These are phyloP conservation scores for Caryopteris hybrid DNA, from an alignment of 305 asterid genomes.

Conservation along the genomic window DNA sequence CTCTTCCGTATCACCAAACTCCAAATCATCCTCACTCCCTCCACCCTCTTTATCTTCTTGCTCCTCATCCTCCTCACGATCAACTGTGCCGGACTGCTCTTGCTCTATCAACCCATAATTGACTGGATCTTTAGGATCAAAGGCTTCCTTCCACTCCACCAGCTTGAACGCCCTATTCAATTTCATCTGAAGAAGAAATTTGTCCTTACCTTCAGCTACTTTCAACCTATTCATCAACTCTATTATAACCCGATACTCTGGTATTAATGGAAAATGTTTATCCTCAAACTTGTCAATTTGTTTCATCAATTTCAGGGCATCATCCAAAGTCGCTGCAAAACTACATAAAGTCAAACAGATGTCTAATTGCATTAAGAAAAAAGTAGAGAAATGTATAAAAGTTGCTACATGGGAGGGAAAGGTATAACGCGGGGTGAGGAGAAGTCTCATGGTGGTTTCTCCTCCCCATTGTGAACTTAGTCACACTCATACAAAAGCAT, in stretches of 20 bases:
- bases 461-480: too few relatives aligned
- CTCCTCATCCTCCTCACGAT: constrained; percentile 42
- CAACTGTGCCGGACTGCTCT: constrained; percentile 45
- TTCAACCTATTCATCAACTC: constrained; percentile 78
- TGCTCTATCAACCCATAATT: constrained; percentile 69
- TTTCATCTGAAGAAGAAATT: constrained; percentile 80
- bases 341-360: constrained; percentile 3
- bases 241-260: constrained; percentile 85
- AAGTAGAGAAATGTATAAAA: neutral
- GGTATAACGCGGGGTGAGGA: too few relatives aligned
- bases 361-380: neutral
- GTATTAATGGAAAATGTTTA: constrained; percentile 59
- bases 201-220: constrained; percentile 90
- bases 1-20: constrained; percentile 77
- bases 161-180: constrained; percentile 75
- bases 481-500: too few relatives aligned
- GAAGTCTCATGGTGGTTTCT: too few relatives aligned
- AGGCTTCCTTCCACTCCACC: constrained; percentile 70
- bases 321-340: constrained; percentile 63
- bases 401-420: too few relatives aligned
- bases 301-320: constrained; percentile 66
- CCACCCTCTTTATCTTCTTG: constrained; percentile 41
- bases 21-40: constrained; percentile 43
- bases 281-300: constrained; percentile 76
- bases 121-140: constrained; percentile 75